phyloP scores from a whole-genome alignment of 345 rosid species.

The Linum usitatissimum region DNA sequence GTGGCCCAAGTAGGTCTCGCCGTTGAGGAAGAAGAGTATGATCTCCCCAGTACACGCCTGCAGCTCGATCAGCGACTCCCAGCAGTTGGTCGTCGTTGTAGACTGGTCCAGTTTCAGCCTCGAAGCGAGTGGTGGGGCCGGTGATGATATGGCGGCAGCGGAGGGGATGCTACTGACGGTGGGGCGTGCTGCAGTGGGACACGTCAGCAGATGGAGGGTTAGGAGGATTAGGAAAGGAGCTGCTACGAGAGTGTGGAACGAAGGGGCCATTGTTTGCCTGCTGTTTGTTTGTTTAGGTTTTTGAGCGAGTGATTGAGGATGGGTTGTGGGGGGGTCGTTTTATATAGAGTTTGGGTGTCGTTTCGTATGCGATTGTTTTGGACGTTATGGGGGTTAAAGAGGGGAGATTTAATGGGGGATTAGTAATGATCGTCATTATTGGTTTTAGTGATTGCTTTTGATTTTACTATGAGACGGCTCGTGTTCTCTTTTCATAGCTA shows the following conservation, averaged over 20 bases:
- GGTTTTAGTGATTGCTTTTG: too few relatives aligned
- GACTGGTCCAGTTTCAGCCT: background rate
- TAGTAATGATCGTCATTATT: too few relatives aligned
- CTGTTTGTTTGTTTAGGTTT: background rate
- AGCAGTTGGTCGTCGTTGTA: constrained; percentile 30
- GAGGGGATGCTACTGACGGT: background rate
- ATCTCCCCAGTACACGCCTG: constrained; percentile 74
- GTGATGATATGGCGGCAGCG: background rate
- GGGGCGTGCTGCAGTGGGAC: background rate
- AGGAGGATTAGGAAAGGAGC: background rate
- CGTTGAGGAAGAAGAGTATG: constrained; percentile 58
- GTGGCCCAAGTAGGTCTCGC: constrained; percentile 53
- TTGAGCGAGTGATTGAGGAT: background rate
- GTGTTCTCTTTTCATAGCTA: too few relatives aligned
- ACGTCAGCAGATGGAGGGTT: background rate
- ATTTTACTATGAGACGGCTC: too few relatives aligned
- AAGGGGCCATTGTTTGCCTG: background rate
- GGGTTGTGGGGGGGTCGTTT: background rate
- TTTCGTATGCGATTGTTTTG: background rate
- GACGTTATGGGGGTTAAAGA: too few relatives aligned
- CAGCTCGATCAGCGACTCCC: constrained; percentile 65
- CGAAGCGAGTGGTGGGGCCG: background rate
- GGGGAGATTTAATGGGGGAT: too few relatives aligned
- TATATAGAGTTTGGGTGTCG: background rate
- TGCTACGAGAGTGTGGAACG: background rate